Conservation (phyloP, 2,329 filamentous ascomycete species). For the Aspergillus flavus region DNA sequence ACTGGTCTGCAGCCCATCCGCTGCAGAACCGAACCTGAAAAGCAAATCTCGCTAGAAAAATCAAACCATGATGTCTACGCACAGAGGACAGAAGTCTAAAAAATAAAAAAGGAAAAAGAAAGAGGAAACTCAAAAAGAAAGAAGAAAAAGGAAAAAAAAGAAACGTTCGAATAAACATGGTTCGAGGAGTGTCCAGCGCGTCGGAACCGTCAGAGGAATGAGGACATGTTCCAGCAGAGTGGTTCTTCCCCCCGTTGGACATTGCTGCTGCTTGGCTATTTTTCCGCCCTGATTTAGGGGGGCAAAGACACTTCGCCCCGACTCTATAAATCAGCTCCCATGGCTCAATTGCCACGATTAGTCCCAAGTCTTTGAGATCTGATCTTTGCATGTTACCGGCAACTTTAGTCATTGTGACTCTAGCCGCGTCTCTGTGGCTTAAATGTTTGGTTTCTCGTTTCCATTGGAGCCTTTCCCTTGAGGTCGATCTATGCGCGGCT, state of each 20-base stretch:
- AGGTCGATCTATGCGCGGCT: not conserved
- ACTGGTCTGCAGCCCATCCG: slow-evolving; percentile 26
- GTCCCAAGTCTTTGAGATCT: not conserved
- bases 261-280: slow-evolving; percentile 6
- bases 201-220: slow-evolving; percentile 15
- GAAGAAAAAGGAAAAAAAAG: slow-evolving; percentile 5
- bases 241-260: slow-evolving; percentile 15
- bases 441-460: not conserved
- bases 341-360: not conserved
- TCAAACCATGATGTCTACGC: not conserved
- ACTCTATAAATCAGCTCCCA: slow-evolving; percentile 3
- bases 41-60: slow-evolving; percentile 15
- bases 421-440: not conserved
- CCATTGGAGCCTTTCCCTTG: not conserved
- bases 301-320: not conserved
- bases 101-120: slow-evolving; percentile 4
- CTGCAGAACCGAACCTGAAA: slow-evolving; percentile 17
- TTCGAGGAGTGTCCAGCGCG: slow-evolving; percentile 10
- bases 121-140: slow-evolving; percentile 7
- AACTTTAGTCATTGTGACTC: not conserved
- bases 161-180: slow-evolving; percentile 4
- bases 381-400: not conserved
- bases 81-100: not conserved
- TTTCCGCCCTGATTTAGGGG: slow-evolving; percentile 6
- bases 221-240: slow-evolving; percentile 17